Percentiles rank a stretch among this genome's conserved stretches.
Evolutionary conservation across 2,329 filamentous ascomycete species (phyloP).

Genomic region (Colletotrichum shisoi): DNA sequence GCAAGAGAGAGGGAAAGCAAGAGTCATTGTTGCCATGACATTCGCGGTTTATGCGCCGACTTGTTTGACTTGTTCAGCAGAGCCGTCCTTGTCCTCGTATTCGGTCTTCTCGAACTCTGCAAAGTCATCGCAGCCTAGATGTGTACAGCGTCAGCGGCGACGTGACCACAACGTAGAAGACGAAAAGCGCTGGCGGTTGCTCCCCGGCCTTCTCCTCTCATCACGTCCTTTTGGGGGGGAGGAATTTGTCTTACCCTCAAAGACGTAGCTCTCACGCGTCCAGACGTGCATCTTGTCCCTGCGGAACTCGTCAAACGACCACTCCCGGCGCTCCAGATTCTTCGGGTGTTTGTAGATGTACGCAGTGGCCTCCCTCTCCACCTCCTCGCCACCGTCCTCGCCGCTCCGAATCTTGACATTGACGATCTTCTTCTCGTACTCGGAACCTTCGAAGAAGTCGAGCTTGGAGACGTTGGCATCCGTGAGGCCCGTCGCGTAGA

Average conservation of each 20-base stretch:
- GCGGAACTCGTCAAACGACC: slow-evolving; percentile 87
- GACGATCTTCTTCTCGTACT: slow-evolving; percentile 70
- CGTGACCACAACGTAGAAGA: neutral
- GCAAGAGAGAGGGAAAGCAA: neutral
- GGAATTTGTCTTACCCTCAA: slow-evolving; percentile 50
- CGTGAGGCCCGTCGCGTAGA: slow-evolving; percentile 79
- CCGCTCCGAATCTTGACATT: slow-evolving; percentile 57
- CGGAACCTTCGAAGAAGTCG: slow-evolving; percentile 80
- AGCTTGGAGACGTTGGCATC: slow-evolving; percentile 77
- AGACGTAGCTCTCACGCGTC: slow-evolving; percentile 60
- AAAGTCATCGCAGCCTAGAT: slow-evolving; percentile 29
- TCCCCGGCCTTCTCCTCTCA: neutral
- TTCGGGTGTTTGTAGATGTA: slow-evolving; percentile 68
- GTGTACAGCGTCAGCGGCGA: slow-evolving; percentile 15
- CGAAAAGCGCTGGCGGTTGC: no score
- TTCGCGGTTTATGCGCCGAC: slow-evolving; percentile 2
- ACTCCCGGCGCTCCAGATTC: slow-evolving; percentile 75
- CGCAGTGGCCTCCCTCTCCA: slow-evolving; percentile 63
- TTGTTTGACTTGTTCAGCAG: slow-evolving; percentile 26
- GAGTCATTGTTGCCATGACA: neutral
- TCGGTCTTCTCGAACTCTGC: slow-evolving; percentile 31
- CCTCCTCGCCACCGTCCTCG: slow-evolving; percentile 48
- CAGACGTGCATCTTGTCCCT: slow-evolving; percentile 71
- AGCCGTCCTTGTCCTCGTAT: slow-evolving; percentile 19
- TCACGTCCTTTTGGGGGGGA: neutral